Evolutionary conservation across 1,284 basidiomycete species (phyloP), one percentile per base, ranked within the genome.

Genomic region (Pseudozyma tsukubaensis): DNA sequence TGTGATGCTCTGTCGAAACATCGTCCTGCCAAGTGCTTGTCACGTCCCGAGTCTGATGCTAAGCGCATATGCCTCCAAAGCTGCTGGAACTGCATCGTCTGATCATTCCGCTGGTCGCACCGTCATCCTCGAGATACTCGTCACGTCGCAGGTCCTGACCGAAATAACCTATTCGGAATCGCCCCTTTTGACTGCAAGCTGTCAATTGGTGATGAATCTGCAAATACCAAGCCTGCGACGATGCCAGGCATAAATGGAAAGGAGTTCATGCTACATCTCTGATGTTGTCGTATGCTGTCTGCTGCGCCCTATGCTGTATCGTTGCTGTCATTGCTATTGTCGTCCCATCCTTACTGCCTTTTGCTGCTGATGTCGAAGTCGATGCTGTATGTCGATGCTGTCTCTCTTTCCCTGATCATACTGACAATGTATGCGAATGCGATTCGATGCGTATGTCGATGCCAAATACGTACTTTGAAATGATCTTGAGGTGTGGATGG

Each of bases 401-500:
- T 47, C 49, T 40, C 29, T 58, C 14, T 12, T 50, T 50, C 50
- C 24, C 9, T 50, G 16, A 45, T 16, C 12, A 6, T 18, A 32
- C 32, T 50, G 47, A 52, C 43, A 49, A n/a, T 21, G 34, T 24
- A 35, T 65, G 43, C 48, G 37, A n/a, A 11, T 55, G 47, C 36
- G 52, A 12, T 34, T 63, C 50, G 16, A n/a, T 45, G 36, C 56
- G 32, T 36, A 13, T 59, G 53, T 39, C 39, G 64, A 19, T 40
- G 50, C 9, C 39, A 32, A 18, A 59, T 72, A 72, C 69, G 56
- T 72, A 72, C 69, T 66, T 72, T 72, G 69, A 72, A 59, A 66
- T 63, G 62, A 72, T 72, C 69, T 72, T 72, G 69, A 72, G 69
- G 69, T 59, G 67, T 63, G 61, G 67, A 70, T 70, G 63, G 63